Evolutionary conservation across 2,329 filamentous ascomycete species (phyloP), one percentile per base, ranked within the genome.

Genomic region (Trichoderma aggressivum): DNA sequence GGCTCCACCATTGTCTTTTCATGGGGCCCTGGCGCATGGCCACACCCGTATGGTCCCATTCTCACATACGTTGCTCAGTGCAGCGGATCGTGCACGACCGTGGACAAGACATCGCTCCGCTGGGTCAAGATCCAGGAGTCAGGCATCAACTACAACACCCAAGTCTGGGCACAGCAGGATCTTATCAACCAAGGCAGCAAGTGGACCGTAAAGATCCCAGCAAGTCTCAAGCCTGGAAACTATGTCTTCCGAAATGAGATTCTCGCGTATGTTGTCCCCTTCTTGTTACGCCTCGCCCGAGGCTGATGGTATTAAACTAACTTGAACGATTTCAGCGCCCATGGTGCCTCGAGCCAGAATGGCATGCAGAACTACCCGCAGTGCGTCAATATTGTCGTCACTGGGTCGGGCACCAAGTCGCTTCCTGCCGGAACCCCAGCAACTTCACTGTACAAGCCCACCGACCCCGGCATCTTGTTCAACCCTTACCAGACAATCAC

Each of bases 231-330:
- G 1, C 75, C 84, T 6, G 86, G 86, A 1, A 86, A 87, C 79
- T 88, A 88, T 71, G 85, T 88, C 61, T 80, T 88, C 58, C 84
- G 86, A 7, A 84, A 87, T 74, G 86, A 88, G 76, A 86, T 87
- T 73, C 86, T 88, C 68, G 85, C 83, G 28, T 83, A 61, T 39
- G 66, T 61, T 53, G 2, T 11, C 16, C 5, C 10, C 3, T 24
- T 28, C 5, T n/a, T 10, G 7, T 53, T 16, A 28, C 5, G 28
- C 14, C 5, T 26, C 2, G 7, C 26, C 12, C 7, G 1, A 59
- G 5, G 12, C 7, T 10, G 10, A n/a, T 11, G 1, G 2, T 10
- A 21, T 16, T 53, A 16, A 53, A 26, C 65, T 61, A 39, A 69
- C 14, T 4, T 53, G 3, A 32, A 32, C 30, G 0, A 18, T n/a